Base-by-base conservation (phyloP, 1,139 yeast species). In the Protomyces inouyei region DNA sequence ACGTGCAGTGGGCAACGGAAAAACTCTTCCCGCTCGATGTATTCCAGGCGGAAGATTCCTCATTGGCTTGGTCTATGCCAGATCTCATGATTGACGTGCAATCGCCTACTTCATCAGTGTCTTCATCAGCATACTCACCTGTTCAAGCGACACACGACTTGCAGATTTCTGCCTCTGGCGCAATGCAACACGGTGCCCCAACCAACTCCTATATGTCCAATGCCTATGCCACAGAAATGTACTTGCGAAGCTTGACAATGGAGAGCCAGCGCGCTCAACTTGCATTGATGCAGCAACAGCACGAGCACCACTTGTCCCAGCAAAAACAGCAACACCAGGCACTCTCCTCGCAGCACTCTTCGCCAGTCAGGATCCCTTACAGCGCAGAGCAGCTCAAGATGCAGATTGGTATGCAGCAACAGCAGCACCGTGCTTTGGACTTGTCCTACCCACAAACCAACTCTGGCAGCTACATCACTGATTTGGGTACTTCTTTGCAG, bases 1-100 rank as follows among this genome's bases (percentile, higher is more conserved):
- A 51, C 12, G 43, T 43, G 28, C 43, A 45, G n/a, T 59, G 43
- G 43, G 63, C 63, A 9, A 59, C 63, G 12, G 63, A 53, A 21
- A 59, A 52, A 23, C 57, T 59, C 52, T 48, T 59, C 53, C 63
- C 63, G n/a, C 37, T 40, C 35, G 63, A 59, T 38, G 36, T 28
- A 18, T 51, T 36, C 18, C 46, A 38, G 51, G 14, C 28, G 16
- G 45, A 59, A 9, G 40, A 32, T 6, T 28, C 63, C 21, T 8
- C 28, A 3, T 18, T 52, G 3, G 35, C 37, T 5, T 59, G 63
- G 63, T 45, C 55, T 16, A 40, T 52, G 57, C 57, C 63, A 3
- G 63, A 59, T 21, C 52, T 52, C 23, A 14, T 55, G 12, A 14
- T 52, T 21, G 36, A 36, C 32, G 51, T 40, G 35, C 45, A 28